A percentile compares a stretch with the other conserved stretches of the same genome.
phyloP scores from a whole-genome alignment of 768 basidiomycete genomes.

The Suillus tomentosus region DNA sequence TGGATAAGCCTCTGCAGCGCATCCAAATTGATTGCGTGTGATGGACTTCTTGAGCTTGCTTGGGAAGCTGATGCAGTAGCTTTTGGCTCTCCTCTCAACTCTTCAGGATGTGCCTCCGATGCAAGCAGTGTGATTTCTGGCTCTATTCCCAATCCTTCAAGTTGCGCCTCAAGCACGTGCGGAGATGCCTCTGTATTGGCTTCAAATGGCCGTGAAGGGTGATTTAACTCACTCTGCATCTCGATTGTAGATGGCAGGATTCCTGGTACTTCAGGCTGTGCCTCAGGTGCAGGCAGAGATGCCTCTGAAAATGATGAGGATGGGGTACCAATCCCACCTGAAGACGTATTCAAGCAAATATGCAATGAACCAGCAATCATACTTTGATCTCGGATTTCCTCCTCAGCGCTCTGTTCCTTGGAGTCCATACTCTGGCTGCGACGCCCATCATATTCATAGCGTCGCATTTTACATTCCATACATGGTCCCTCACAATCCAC shows the following conservation, averaged over 20 bases:
- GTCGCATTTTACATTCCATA: not conserved
- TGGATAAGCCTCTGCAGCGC: not conserved
- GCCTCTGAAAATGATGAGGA: not conserved
- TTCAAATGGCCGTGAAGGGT: not conserved
- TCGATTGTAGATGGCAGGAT: not conserved
- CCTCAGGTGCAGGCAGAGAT: not conserved
- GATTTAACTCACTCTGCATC: not conserved
- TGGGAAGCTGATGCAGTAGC: not conserved
- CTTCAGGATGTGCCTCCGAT: not conserved
- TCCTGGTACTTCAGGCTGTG: not conserved
- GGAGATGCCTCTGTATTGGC: not conserved
- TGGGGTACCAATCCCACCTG: not conserved
- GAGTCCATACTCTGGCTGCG: not conserved
- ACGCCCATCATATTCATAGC: not conserved
- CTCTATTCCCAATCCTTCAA: not conserved
- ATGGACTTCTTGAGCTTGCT: not conserved
- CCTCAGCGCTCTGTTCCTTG: not conserved
- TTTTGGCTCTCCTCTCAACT: not conserved
- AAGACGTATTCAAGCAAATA: not conserved
- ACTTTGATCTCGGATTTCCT: not conserved
- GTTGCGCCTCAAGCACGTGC: not conserved
- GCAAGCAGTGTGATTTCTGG: not conserved
- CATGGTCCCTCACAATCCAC: not conserved
- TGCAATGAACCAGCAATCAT: not conserved
- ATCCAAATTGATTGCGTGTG: not conserved